These are phyloP conservation scores for Pyricularia grisea DNA, from an alignment of 2,329 filamentous ascomycete species.

Conservation along the genomic window DNA sequence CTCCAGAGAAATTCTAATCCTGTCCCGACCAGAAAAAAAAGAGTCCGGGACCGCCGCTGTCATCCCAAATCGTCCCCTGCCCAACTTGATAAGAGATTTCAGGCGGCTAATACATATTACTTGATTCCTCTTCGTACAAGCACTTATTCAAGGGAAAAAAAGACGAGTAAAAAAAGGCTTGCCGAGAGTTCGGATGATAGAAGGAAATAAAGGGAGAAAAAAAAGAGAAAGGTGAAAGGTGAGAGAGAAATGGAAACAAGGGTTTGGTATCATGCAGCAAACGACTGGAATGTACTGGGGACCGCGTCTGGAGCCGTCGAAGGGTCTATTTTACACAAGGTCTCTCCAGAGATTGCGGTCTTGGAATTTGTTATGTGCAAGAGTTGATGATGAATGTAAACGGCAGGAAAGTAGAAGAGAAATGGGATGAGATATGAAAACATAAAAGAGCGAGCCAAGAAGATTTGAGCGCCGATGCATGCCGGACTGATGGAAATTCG, in stretches of 20 bases:
- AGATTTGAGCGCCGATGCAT: constrained; percentile 1
- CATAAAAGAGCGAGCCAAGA: background rate
- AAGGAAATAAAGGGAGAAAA: background rate
- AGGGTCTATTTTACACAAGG: constrained; percentile 2
- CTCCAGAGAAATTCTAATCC: background rate
- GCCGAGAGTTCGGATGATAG: background rate
- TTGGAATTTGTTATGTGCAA: background rate
- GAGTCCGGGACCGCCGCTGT: background rate
- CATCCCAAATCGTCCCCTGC: background rate
- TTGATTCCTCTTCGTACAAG: background rate
- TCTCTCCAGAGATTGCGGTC: constrained; percentile 2
- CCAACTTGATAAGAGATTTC: background rate
- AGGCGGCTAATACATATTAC: background rate
- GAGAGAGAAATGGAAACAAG: background rate
- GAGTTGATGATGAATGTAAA: background rate
- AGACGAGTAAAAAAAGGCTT: background rate
- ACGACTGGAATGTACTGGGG: background rate
- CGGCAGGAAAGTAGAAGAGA: background rate
- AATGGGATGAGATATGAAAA: background rate
- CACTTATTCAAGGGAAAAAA: background rate
- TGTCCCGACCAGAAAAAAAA: background rate
- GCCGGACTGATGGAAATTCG: background rate
- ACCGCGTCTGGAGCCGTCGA: background rate
- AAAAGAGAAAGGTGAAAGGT: background rate
- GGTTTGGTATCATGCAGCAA: constrained; percentile 2